phyloP scores from a whole-genome alignment of 2,329 filamentous ascomycete species.

The Aspergillus quadricinctus region DNA sequence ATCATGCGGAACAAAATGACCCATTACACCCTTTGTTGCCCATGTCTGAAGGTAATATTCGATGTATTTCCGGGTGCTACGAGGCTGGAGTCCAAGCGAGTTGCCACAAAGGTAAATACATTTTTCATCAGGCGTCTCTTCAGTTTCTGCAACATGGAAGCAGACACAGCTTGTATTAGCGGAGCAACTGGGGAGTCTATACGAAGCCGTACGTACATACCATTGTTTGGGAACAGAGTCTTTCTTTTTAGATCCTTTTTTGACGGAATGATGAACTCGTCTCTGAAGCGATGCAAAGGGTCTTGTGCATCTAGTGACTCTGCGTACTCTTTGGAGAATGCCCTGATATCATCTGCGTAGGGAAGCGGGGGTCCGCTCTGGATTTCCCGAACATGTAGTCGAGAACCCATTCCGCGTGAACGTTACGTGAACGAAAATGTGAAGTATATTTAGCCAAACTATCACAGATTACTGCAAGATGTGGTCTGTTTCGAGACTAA shows the following conservation, averaged over 20 bases:
- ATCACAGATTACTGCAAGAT: not conserved
- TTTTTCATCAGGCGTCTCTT: slow-evolving; percentile 39
- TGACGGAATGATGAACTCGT: slow-evolving; percentile 73
- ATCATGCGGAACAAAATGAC: slow-evolving; percentile 69
- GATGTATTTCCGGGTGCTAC: slow-evolving; percentile 60
- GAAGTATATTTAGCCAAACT: not conserved
- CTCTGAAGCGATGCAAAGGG: slow-evolving; percentile 56
- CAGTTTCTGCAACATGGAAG: slow-evolving; percentile 7
- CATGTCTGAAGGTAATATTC: slow-evolving; percentile 74
- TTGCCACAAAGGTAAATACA: slow-evolving; percentile 85
- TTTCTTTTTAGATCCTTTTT: slow-evolving; percentile 65
- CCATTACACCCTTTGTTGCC: slow-evolving; percentile 78
- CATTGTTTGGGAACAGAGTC: slow-evolving; percentile 42
- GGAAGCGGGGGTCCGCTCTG: slow-evolving; percentile 25
- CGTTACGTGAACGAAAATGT: not conserved
- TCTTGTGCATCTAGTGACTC: slow-evolving; percentile 57
- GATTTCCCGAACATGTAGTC: slow-evolving; percentile 23
- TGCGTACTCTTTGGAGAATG: slow-evolving; percentile 37
- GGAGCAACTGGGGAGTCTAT: not conserved
- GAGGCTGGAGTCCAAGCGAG: slow-evolving; percentile 80
- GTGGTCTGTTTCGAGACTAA: not conserved
- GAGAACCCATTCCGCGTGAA: slow-evolving; percentile 23
- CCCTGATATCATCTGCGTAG: slow-evolving; percentile 29
- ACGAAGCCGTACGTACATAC: slow-evolving; percentile 11
- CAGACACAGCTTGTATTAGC: slow-evolving; percentile 1